Evolutionary conservation across 805 yeast genomes (phyloP).

Genomic region (Cyberlindnera maritima): DNA sequence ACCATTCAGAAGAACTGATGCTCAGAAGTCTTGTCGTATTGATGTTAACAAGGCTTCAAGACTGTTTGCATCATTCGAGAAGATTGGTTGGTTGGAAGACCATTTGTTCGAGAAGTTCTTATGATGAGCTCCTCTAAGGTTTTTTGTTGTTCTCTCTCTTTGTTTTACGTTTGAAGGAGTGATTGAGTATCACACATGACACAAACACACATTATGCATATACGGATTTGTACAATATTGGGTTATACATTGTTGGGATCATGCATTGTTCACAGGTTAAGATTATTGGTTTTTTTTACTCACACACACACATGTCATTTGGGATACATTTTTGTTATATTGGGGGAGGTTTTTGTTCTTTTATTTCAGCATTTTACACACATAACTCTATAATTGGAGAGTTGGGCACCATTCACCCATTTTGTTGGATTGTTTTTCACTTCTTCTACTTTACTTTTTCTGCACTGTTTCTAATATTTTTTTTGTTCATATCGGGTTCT

Average conservation of each 20-base stretch:
- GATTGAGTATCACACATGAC: slow-evolving; percentile 1
- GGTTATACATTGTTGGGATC: not conserved
- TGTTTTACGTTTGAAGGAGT: slow-evolving; percentile 1
- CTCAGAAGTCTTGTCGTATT: slow-evolving; percentile 95
- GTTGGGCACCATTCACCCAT: too few species aligned
- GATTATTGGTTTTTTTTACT: not conserved
- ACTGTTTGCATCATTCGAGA: slow-evolving; percentile 88
- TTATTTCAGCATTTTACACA: too few species aligned
- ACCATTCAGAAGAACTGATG: slow-evolving; percentile 95
- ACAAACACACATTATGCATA: not conserved
- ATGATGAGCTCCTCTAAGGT: slow-evolving; percentile 12
- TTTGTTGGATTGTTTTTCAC: not conserved
- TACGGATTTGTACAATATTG: not conserved
- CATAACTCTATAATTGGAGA: too few species aligned
- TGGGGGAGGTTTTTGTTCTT: too few species aligned
- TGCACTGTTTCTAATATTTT: not conserved
- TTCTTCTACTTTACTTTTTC: not conserved
- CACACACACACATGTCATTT: not conserved
- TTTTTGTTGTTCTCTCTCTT: not conserved
- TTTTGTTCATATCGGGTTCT: not conserved
- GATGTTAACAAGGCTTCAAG: slow-evolving; percentile 96
- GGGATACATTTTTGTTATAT: not conserved
- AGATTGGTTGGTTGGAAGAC: slow-evolving; percentile 94
- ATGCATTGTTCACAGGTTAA: not conserved
- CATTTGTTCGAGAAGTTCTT: slow-evolving; percentile 54